Evolutionary conservation across 345 rosid genomes (phyloP), one percentile per base, ranked within the genome.

Genomic region (Ceriops decandra): DNA sequence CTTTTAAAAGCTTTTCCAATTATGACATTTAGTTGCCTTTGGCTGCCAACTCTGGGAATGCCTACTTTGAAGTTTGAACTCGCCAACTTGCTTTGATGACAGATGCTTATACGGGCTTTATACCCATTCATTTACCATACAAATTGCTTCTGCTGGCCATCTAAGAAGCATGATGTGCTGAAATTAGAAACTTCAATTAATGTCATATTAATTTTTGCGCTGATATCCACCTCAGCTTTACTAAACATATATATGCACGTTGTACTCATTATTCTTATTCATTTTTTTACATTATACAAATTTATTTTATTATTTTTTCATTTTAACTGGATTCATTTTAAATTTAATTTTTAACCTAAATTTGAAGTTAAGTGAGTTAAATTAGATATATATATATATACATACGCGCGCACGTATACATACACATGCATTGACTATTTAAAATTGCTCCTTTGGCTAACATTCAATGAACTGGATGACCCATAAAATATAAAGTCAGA

Each of bases 151-250:
- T 20, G 8, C 4, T 24, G 54, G 21, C 28, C 47, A 15, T 54
- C 16, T 56, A 56, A 16, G 53, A 54, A 28, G 1, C 35, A 62
- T n/a, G 36, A 47, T 38, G n/a, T 71, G 57, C 51, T 59, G 32
- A 31, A 57, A 38, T 38, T 7, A 54, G 58, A 1, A 64, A 63
- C 20, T 70, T 64, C 60, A 62, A 62, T 69, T 58, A 68, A 72
- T 75, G 72, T 57, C 51, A 67, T 70, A 62, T 69, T 57, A 73
- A 64, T 69, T 58, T 66, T 58, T 66, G 5, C 21, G 8, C 33
- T 65, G 57, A 35, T 21, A 60, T 52, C 8, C 60, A 35, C 62
- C 31, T 35, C 5, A 30, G 2, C 57, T 46, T 11, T 36, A 47
- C 61, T 62, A 33, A 42, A 16, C 31, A 63, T 27, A 56, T 63